These are phyloP conservation scores for Aspergillus floridensis DNA, from an alignment of 2,329 filamentous ascomycete genomes.

Conservation along the genomic window DNA sequence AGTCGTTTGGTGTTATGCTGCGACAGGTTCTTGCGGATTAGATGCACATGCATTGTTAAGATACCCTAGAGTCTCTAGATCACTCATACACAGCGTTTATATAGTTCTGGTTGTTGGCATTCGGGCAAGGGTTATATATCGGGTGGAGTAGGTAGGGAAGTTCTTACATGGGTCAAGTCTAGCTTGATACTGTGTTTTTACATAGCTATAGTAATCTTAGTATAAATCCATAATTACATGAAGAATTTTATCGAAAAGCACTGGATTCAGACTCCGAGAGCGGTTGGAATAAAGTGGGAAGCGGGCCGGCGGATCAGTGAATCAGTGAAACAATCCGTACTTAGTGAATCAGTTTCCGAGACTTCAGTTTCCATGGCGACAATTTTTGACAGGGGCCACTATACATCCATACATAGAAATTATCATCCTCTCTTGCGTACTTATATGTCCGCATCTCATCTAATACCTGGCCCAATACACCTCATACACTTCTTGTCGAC, in stretches of 20 bases:
- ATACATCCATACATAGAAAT: background rate
- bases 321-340: too few relatives aligned
- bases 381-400: background rate
- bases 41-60: constrained; percentile 7
- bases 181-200: background rate
- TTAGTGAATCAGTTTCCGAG: background rate
- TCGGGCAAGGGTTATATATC: background rate
- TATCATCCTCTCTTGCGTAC: too few relatives aligned
- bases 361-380: constrained; percentile 25
- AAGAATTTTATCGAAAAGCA: too few relatives aligned
- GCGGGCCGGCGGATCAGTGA: background rate
- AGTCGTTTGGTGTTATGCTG: constrained; percentile 78
- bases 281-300: background rate
- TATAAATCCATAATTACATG: too few relatives aligned
- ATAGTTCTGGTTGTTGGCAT: constrained; percentile 1
- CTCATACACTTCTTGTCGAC: too few relatives aligned
- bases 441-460: too few relatives aligned
- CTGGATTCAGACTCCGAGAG: background rate
- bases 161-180: constrained; percentile 4
- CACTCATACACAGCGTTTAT: constrained; percentile 4
- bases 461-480: too few relatives aligned
- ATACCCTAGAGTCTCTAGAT: constrained; percentile 18
- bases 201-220: too few relatives aligned
- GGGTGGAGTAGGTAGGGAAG: constrained; percentile 8
- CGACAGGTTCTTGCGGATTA: constrained; percentile 76